phyloP scores from a whole-genome alignment of 306 rosid species.

The Macrotyloma uniflorum region DNA sequence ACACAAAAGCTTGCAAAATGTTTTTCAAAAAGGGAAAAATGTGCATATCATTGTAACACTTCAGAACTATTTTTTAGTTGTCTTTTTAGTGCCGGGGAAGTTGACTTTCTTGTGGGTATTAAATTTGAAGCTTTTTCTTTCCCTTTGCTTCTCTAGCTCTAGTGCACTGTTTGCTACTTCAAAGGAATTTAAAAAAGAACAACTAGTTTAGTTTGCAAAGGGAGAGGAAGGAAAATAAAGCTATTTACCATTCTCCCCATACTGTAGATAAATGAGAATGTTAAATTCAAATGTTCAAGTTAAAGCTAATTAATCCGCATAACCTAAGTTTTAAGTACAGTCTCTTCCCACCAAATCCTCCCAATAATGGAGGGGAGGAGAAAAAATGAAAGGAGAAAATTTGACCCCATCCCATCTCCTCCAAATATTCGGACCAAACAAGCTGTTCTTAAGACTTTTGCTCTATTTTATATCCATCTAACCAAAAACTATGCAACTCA shows the following conservation, averaged over 20 bases:
- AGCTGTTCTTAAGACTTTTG: not conserved
- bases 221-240: not conserved
- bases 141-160: conserved; percentile 8
- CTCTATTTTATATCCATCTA: not conserved
- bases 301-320: not conserved
- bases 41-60: conserved; percentile 6
- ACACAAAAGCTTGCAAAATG: not conserved
- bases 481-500: not conserved
- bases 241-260: not conserved
- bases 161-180: not conserved
- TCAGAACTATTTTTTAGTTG: conserved; percentile 9
- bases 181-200: not conserved
- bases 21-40: not conserved
- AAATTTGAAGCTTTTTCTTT: not conserved
- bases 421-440: not conserved
- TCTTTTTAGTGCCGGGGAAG: not conserved
- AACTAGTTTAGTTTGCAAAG: not conserved
- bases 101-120: not conserved
- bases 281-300: not conserved
- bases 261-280: not conserved
- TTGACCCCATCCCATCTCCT: not conserved
- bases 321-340: not conserved
- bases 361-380: not conserved
- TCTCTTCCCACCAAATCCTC: not conserved
- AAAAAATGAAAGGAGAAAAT: not conserved